Percentiles rank a stretch among this genome's conserved stretches.
phyloP scores from a whole-genome alignment of 495 filamentous ascomycete species.

The Xylaria venustula region DNA sequence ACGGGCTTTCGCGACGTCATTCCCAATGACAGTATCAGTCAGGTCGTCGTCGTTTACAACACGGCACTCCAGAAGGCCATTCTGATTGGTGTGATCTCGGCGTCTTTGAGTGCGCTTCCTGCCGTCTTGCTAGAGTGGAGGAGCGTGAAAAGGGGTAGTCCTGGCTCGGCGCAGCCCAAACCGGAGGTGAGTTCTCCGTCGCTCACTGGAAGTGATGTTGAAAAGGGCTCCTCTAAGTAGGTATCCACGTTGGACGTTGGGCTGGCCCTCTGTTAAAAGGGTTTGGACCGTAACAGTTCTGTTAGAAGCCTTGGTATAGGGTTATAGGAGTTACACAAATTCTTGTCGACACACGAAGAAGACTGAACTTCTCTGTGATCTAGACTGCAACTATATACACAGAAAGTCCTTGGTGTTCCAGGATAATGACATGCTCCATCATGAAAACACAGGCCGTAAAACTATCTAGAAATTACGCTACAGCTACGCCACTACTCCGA shows the following conservation, averaged over 20 bases:
- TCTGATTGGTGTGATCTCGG: neutral
- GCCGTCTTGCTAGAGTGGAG: constrained; percentile 3
- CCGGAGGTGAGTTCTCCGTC: neutral
- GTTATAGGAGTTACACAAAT: too few relatives aligned
- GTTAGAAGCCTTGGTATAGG: too few relatives aligned
- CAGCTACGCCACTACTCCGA: too few relatives aligned
- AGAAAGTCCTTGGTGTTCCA: too few relatives aligned
- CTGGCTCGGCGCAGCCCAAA: neutral
- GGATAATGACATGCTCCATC: too few relatives aligned
- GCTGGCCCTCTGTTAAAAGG: too few relatives aligned
- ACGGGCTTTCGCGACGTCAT: neutral
- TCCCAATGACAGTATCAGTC: neutral
- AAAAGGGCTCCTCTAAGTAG: neutral
- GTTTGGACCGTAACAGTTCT: too few relatives aligned
- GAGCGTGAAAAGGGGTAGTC: neutral
- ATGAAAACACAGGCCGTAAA: too few relatives aligned
- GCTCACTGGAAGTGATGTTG: neutral
- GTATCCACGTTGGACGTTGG: neutral
- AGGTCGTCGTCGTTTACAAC: neutral
- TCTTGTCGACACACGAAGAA: too few relatives aligned
- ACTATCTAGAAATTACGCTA: too few relatives aligned
- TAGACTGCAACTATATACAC: too few relatives aligned
- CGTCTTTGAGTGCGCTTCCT: neutral
- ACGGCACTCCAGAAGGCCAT: neutral
- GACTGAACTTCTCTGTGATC: too few relatives aligned